A percentile compares a stretch with the other conserved stretches of the same genome.
These are phyloP conservation scores for Citropsis articulata DNA, from an alignment of 345 rosid genomes.

Conservation along the genomic window DNA sequence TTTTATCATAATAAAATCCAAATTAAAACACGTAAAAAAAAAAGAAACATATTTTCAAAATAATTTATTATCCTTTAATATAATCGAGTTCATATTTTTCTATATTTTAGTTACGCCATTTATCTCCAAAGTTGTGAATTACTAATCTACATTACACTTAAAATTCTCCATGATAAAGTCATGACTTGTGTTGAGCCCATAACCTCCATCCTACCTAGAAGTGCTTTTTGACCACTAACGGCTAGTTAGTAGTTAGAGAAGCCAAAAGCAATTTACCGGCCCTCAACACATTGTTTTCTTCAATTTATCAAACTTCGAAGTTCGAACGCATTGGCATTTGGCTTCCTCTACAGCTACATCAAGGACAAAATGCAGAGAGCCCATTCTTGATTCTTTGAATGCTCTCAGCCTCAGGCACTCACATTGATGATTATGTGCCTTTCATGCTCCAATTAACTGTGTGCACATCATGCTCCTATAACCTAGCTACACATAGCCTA, in stretches of 20 bases:
- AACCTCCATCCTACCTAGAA: conserved; percentile 1
- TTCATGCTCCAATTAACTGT: conserved; percentile 17
- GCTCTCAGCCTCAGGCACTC: neutral
- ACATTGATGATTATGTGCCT: conserved; percentile 18
- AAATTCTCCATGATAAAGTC: neutral
- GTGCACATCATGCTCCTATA: conserved; percentile 21
- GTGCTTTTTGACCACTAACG: neutral
- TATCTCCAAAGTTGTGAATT: neutral
- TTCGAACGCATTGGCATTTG: neutral
- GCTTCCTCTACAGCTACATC: neutral
- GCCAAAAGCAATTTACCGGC: neutral
- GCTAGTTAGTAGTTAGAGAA: neutral
- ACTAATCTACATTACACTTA: neutral
- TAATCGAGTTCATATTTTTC: too few species aligned
- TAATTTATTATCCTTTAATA: too few species aligned
- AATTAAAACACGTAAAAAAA: too few species aligned
- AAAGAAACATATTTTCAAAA: too few species aligned
- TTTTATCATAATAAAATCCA: too few species aligned
- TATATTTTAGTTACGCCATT: neutral
- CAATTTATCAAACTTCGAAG: neutral
- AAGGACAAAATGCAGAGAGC: neutral
- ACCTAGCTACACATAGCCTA: conserved; percentile 11
- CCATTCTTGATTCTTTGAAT: neutral
- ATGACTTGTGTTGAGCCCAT: conserved; percentile 22
- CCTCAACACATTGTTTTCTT: neutral